Evolutionary conservation across 2,329 filamentous ascomycete species (phyloP).

Genomic region (Arachnopeziza araneosa): DNA sequence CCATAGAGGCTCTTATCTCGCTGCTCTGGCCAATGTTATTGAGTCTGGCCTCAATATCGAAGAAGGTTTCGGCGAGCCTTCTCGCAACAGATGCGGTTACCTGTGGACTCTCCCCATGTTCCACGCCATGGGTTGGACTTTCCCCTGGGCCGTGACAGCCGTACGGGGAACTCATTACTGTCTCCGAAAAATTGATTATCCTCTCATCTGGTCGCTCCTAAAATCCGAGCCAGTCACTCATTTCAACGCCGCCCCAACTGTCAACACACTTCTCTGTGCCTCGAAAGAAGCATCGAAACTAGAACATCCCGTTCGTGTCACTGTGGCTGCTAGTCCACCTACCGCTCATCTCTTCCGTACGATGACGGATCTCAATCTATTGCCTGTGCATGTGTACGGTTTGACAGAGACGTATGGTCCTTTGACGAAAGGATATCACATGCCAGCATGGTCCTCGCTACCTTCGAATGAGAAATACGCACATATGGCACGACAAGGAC

Average conservation of each 20-base stretch:
- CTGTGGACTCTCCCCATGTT: constrained; percentile 92
- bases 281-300: constrained; percentile 68
- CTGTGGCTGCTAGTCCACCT: constrained; percentile 87
- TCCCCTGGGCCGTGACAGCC: constrained; percentile 88
- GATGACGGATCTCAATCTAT: constrained; percentile 76
- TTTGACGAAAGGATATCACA: constrained; percentile 86
- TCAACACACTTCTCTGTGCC: constrained; percentile 88
- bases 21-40: constrained; percentile 76
- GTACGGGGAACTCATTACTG: constrained; percentile 94
- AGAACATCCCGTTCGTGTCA: constrained; percentile 69
- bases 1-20: constrained; percentile 81
- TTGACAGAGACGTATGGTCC: constrained; percentile 88
- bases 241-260: constrained; percentile 92
- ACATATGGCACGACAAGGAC: constrained; percentile 89
- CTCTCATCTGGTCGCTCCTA: constrained; percentile 82
- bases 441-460: constrained; percentile 78
- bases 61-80: not conserved
- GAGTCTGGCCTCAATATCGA: constrained; percentile 78
- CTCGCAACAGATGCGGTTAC: constrained; percentile 61
- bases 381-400: constrained; percentile 91
- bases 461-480: constrained; percentile 72
- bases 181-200: constrained; percentile 90
- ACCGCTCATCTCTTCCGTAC: constrained; percentile 86
- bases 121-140: constrained; percentile 59
- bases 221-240: constrained; percentile 87